Conservation (phyloP, 1,284 basidiomycete genomes). For the Ustilago crameri region DNA sequence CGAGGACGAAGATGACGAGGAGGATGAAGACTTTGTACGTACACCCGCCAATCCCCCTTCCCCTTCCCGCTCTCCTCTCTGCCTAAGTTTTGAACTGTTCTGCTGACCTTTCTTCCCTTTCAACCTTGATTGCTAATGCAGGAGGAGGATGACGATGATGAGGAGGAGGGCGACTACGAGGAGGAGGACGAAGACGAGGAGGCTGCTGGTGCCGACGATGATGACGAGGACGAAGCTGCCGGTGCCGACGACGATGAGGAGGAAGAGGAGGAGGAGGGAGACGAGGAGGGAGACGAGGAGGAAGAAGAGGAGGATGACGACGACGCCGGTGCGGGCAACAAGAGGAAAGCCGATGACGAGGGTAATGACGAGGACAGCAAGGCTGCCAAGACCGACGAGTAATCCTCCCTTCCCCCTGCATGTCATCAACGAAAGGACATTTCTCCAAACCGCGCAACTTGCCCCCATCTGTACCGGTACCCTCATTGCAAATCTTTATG, state of each 20-base stretch:
- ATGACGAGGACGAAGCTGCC: slow-evolving; percentile 24
- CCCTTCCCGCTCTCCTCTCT: not conserved
- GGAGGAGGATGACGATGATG: slow-evolving; percentile 41
- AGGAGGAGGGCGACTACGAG: slow-evolving; percentile 18
- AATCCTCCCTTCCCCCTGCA: not conserved
- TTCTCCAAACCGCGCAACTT: not conserved
- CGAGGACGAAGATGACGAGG: slow-evolving; percentile 43
- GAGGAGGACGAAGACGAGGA: slow-evolving; percentile 25
- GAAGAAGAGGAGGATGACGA: slow-evolving; percentile 37
- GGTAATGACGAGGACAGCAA: slow-evolving; percentile 45
- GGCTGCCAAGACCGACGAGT: slow-evolving; percentile 43
- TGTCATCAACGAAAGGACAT: not conserved
- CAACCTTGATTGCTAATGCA: not conserved
- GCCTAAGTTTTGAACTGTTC: not conserved
- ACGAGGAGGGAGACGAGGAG: slow-evolving; percentile 22
- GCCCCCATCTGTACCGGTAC: too few relatives aligned
- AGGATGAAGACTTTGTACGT: slow-evolving; percentile 44
- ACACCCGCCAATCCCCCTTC: not conserved
- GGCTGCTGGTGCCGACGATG: slow-evolving; percentile 26
- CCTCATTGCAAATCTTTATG: too few relatives aligned
- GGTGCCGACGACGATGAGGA: slow-evolving; percentile 42
- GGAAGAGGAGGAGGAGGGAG: slow-evolving; percentile 17
- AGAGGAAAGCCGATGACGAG: slow-evolving; percentile 47
- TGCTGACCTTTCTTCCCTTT: not conserved
- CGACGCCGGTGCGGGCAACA: slow-evolving; percentile 19